These are phyloP conservation scores for Colletotrichum sp. DNA, from an alignment of 2,329 filamentous ascomycete species.

Conservation along the genomic window DNA sequence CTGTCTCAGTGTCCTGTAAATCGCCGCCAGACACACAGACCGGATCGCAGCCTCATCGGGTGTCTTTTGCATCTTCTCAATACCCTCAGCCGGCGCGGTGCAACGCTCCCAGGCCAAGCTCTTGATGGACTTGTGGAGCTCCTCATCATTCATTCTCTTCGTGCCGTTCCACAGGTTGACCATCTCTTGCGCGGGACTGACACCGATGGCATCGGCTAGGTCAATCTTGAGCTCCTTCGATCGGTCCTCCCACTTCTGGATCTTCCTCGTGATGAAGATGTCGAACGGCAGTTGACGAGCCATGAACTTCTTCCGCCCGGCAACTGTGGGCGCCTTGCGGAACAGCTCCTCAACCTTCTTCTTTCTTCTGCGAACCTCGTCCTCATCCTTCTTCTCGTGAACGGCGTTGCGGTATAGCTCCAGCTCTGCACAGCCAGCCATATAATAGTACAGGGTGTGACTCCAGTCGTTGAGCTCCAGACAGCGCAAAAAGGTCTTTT, in stretches of 20 bases:
- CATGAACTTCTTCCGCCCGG: slow-evolving; percentile 90
- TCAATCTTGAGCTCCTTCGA: slow-evolving; percentile 70
- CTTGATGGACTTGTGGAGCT: slow-evolving; percentile 67
- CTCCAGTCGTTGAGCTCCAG: slow-evolving; percentile 90
- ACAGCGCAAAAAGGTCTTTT: slow-evolving; percentile 75
- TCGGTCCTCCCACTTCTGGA: slow-evolving; percentile 86
- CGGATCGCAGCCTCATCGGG: slow-evolving; percentile 68
- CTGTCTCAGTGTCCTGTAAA: slow-evolving; percentile 67
- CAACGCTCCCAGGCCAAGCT: slow-evolving; percentile 72
- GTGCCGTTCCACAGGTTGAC: slow-evolving; percentile 91
- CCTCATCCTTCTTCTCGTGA: slow-evolving; percentile 38
- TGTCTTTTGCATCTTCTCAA: slow-evolving; percentile 54
- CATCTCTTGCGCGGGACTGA: slow-evolving; percentile 88
- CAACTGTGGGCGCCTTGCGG: slow-evolving; percentile 71
- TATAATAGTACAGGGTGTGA: slow-evolving; percentile 87
- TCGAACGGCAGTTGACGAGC: slow-evolving; percentile 90
- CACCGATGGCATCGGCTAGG: slow-evolving; percentile 80
- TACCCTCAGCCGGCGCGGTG: slow-evolving; percentile 46
- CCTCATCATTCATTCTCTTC: slow-evolving; percentile 74
- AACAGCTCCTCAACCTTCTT: slow-evolving; percentile 72
- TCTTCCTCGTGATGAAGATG: slow-evolving; percentile 80
- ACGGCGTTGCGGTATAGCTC: slow-evolving; percentile 76
- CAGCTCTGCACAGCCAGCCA: slow-evolving; percentile 78
- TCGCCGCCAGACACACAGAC: slow-evolving; percentile 68
- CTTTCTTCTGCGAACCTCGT: slow-evolving; percentile 61